phyloP scores from a whole-genome alignment of 495 filamentous ascomycete species.

The Hyaloscypha finlandica region DNA sequence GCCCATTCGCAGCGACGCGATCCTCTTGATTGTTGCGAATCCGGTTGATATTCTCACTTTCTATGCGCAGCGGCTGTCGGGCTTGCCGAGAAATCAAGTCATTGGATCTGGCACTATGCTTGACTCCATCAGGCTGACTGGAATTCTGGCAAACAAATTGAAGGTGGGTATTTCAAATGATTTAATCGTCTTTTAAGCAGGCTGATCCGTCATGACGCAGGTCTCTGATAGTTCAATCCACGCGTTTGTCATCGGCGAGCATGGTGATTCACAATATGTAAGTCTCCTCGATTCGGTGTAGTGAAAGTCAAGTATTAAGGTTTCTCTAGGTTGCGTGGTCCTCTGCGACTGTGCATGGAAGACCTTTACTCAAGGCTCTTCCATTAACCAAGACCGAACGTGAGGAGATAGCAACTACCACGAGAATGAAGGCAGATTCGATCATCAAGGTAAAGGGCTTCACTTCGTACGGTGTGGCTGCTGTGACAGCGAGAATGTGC shows the following conservation, averaged over 20 bases:
- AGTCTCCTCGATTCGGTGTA: background rate
- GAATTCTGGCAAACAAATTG: constrained; percentile 40
- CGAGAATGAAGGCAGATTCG: constrained; percentile 34
- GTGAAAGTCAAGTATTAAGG: background rate
- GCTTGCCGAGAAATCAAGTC: constrained; percentile 41
- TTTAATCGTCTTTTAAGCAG: background rate
- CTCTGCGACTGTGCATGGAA: constrained; percentile 31
- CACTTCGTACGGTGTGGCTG: constrained; percentile 44
- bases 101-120: constrained; percentile 45
- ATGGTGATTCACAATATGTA: constrained; percentile 41
- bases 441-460: constrained; percentile 43
- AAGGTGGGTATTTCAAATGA: constrained; percentile 27
- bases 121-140: constrained; percentile 42
- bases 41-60: constrained; percentile 51
- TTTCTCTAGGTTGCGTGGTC: constrained; percentile 43
- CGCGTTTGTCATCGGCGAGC: constrained; percentile 45
- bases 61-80: constrained; percentile 38
- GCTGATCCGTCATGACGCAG: constrained; percentile 23
- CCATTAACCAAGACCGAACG: constrained; percentile 22
- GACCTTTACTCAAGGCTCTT: constrained; percentile 35
- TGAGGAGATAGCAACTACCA: constrained; percentile 34
- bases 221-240: constrained; percentile 41
- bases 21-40: constrained; percentile 48
- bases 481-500: constrained; percentile 41
- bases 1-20: constrained; percentile 40